Evolutionary conservation across 2,329 filamentous ascomycete species (phyloP), one percentile per base, ranked within the genome.

Genomic region (Ceratocystis alfenasii): DNA sequence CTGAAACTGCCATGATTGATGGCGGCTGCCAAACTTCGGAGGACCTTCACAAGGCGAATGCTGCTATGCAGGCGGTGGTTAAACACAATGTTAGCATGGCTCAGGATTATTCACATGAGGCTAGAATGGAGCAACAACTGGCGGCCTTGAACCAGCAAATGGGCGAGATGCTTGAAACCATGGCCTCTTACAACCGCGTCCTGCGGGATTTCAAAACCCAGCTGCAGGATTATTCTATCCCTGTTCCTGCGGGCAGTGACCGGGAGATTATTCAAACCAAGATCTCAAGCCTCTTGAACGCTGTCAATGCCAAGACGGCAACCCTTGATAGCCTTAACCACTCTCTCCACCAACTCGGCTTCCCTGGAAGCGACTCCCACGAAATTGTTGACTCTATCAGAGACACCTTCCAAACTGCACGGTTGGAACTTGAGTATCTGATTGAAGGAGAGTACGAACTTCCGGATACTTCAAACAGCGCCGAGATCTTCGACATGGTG

Each of bases 341-440:
- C 0, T 77, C 78, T 5, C 78, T 86, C 41, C 71, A 70, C 7
- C 71, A 72, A 0, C 76, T 86, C 0, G 83, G 82, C 5, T 86
- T 86, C 69, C 71, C 74, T 0, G 78, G 80, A 0, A 68, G 69
- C 5, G 79, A 82, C 67, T 77, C 79, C 0, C 65, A 73, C n/a
- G 78, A 79, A n/a, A 78, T 81, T 66, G 71, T 86, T 6, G 68
- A 74, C 1, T 76, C 78, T 0, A 76, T 87, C 12, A 72, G 76
- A 0, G 68, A 75, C 1, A 77, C 79, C 1, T 81, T 87, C 73
- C 80, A 83, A 22, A 73, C 79, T 1, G 83, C 83, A 1, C 79
- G 84, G 1, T 74, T 86, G 0, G 83, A 86, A 69, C 78, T 86
- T 1, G 84, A 86, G 72, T 85, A 85, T 70, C 76, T 86, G 22